A percentile compares a stretch with the other conserved stretches of the same genome.
Conservation (phyloP, 257 asterid species). For the Plantago elongata region DNA sequence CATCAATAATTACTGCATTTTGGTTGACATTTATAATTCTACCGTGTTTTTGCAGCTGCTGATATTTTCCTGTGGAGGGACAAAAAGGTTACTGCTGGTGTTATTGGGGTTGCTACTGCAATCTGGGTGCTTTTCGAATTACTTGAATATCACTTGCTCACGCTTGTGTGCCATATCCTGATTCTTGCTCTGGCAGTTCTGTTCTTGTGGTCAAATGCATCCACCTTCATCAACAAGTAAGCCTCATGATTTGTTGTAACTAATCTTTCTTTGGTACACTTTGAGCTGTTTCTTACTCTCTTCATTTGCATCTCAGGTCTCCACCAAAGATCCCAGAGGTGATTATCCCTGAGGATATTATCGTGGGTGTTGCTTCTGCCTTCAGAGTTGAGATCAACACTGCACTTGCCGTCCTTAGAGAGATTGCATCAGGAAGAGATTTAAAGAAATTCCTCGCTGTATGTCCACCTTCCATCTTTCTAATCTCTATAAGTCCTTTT, state of each 20-base stretch:
- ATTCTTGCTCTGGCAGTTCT: constrained; percentile 62
- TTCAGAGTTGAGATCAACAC: constrained; percentile 69
- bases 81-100: constrained; percentile 72
- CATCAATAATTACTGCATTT: too few relatives aligned
- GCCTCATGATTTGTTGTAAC: constrained; percentile 8
- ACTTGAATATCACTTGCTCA: constrained; percentile 78
- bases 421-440: constrained; percentile 79
- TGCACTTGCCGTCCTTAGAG: constrained; percentile 58
- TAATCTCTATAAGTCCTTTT: not conserved
- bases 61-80: constrained; percentile 91
- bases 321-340: constrained; percentile 79
- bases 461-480: constrained; percentile 26
- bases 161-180: constrained; percentile 79
- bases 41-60: constrained; percentile 55
- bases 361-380: constrained; percentile 68
- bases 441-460: constrained; percentile 75
- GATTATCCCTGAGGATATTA: constrained; percentile 65
- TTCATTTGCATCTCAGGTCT: constrained; percentile 41
- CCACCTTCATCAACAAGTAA: constrained; percentile 74
- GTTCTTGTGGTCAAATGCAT: constrained; percentile 84
- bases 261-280: not conserved
- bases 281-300: constrained; percentile 8
- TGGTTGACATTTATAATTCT: not conserved
- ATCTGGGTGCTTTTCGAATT: constrained; percentile 89
- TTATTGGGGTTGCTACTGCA: constrained; percentile 74